Evolutionary conservation across 495 filamentous ascomycete genomes (phyloP), one percentile per base, ranked within the genome.

Genomic region (Massariosphaeria phaeospora): DNA sequence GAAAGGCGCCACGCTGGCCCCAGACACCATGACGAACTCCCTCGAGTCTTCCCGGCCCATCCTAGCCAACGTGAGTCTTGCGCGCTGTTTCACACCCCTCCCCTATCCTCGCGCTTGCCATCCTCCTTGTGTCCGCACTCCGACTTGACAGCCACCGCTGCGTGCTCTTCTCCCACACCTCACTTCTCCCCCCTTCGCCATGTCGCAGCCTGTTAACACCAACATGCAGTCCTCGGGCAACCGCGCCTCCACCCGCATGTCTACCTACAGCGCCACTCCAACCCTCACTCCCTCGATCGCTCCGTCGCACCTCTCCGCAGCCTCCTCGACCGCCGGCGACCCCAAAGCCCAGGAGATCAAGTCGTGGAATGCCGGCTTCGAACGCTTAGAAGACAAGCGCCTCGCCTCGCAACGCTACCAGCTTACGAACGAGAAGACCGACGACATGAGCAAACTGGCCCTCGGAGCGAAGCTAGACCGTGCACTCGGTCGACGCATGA

Each of bases 391-490:
- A 68, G 91, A 95, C 76, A 89, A 88, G 68, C 86, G 84, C 24
- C 80, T 96, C 26, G 73, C 79, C 55, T 76, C 83, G 54, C 93
- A 98, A 73, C 85, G 93, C 54, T 96, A 95, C 66, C 79, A 84
- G 40, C 82, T 89, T 20, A 86, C 76, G 53, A 75, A 80, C 31
- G 83, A 95, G 71, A 96, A 97, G 77, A 82, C 75, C 43, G 88
- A 87, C 57, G 86, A 87, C 68, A 70, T 96, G 65, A 87, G 83
- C 71, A 95, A 96, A 72, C 75, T 97, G 51, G 91, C 91, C 25
- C 77, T 97, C 35, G 86, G 90, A 38, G 91, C 93, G 33, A 97
- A 96, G 72, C 79, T 97, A 34, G 93, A 98, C 67, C 84, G 93
- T 33, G 93, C 93, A 11, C 81, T 98, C 31, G 87, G 82, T 48